phyloP scores from a whole-genome alignment of 2,329 filamentous ascomycete species.

The Diaporthe sp. region DNA sequence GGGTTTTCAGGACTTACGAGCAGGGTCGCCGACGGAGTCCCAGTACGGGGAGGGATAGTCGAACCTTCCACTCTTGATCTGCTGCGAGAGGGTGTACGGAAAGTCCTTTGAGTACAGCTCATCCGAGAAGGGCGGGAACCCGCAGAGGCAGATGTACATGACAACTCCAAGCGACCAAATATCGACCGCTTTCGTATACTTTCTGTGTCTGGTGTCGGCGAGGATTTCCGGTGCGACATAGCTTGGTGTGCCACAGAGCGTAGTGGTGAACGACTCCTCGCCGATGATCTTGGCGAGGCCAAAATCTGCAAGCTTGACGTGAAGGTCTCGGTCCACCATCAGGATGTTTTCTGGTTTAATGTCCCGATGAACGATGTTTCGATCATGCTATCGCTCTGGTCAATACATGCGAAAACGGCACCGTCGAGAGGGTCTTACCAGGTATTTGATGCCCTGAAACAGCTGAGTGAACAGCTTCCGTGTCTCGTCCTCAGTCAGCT shows the following conservation, averaged over 20 bases:
- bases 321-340: conserved; percentile 85
- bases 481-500: conserved; percentile 85
- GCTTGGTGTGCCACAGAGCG: conserved; percentile 94
- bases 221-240: conserved; percentile 98
- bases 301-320: conserved; percentile 95
- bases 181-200: conserved; percentile 95
- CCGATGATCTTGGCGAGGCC: conserved; percentile 98
- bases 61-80: conserved; percentile 90
- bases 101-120: conserved; percentile 87
- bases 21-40: conserved; percentile 88
- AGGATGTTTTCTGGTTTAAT: conserved; percentile 99
- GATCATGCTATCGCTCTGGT: conserved; percentile 79
- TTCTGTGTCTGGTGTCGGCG: conserved; percentile 82
- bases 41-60: conserved; percentile 98
- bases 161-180: conserved; percentile 98
- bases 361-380: conserved; percentile 96
- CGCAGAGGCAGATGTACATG: conserved; percentile 95
- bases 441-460: conserved; percentile 93
- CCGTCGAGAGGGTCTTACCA: conserved; percentile 71
- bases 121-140: conserved; percentile 97
- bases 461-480: conserved; percentile 91
- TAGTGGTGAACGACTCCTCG: conserved; percentile 97
- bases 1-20: conserved; percentile 63
- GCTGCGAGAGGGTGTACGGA: conserved; percentile 87
- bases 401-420: conserved; percentile 44